Evolutionary conservation across 768 basidiomycete genomes (phyloP), one percentile per base, ranked within the genome.

Genomic region (Kwoniella dejecticola): DNA sequence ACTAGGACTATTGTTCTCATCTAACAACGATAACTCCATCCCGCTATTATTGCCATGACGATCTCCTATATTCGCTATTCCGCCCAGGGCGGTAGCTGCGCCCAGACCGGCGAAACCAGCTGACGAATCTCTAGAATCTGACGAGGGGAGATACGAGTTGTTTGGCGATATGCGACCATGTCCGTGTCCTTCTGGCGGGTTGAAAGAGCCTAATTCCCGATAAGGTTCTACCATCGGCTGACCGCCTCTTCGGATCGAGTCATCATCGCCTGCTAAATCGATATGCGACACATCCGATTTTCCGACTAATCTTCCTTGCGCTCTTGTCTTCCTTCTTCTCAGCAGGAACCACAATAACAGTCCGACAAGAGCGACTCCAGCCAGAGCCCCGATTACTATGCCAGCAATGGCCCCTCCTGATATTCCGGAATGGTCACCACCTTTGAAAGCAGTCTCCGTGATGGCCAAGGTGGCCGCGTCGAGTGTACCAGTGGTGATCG

Each of bases 371-470:
- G 57, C 68, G 1, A 70, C 27, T 15, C 42, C 23, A 12, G 50
- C 68, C 3, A 71, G 19, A 10, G 63, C 58, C 3, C 73, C 73
- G n/a, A 75, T 57, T 15, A 68, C 70, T 2, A 71, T 55, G 4
- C 73, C 73, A 2, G 73, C 73, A 13, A 75, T 75, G 2, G 64
- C 68, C 8, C 70, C 70, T 17, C 62, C 67, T 4, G 48, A 48
- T 3, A 54, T 15, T 4, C 58, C 27, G 4, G 27, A 29, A n/a
- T 47, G 48, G 8, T 11, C 41, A 11, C 12, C 11, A 42, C 41
- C 41, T 42, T 42, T 42, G 11, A 8, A 27, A 26, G 29, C 24
- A 1, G 52, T 23, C 17, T 52, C 17, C 42, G 56, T 58, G 19
- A 60, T 45, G 12, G 68, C 55, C 15, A 67, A 36, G 0, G 71